phyloP scores from a whole-genome alignment of 129 eudicot genomes.

The Erigeron canadensis region DNA sequence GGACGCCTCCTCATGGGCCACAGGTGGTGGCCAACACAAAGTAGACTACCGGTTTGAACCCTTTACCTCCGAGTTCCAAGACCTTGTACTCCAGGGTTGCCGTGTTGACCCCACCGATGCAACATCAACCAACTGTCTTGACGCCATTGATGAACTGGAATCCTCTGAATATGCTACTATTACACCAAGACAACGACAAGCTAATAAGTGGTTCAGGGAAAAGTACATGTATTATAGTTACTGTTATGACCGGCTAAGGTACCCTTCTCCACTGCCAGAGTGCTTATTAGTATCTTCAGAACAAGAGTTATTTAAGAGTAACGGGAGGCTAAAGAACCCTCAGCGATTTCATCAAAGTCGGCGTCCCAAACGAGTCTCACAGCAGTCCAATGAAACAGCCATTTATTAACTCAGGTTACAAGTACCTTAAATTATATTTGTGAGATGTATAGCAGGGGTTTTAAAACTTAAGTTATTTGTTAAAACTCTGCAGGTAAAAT shows the following conservation, averaged over 20 bases:
- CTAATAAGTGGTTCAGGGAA: slow-evolving; percentile 56
- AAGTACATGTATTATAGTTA: slow-evolving; percentile 70
- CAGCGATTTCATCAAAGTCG: slow-evolving; percentile 38
- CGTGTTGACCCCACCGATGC: slow-evolving; percentile 62
- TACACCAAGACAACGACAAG: slow-evolving; percentile 44
- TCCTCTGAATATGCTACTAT: slow-evolving; percentile 47
- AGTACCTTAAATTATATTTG: background rate
- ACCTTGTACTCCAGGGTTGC: slow-evolving; percentile 81
- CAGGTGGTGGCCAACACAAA: slow-evolving; percentile 61
- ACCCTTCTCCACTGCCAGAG: slow-evolving; percentile 65
- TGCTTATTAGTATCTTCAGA: slow-evolving; percentile 56
- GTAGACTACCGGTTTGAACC: slow-evolving; percentile 68
- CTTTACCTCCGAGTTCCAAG: slow-evolving; percentile 58
- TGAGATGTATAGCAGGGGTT: background rate
- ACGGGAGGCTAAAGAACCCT: slow-evolving; percentile 49
- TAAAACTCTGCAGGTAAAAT: background rate
- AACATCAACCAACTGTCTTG: slow-evolving; percentile 50
- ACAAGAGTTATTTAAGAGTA: slow-evolving; percentile 41
- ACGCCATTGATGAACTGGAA: slow-evolving; percentile 37
- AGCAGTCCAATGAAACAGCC: slow-evolving; percentile 27
- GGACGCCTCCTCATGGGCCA: slow-evolving; percentile 94
- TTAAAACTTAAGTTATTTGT: no score
- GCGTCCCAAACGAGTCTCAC: slow-evolving; percentile 31
- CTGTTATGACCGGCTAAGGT: slow-evolving; percentile 66
- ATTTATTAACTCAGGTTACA: slow-evolving; percentile 18